These are phyloP conservation scores for Quercus phellos DNA, from an alignment of 331 rosid species.

Conservation along the genomic window DNA sequence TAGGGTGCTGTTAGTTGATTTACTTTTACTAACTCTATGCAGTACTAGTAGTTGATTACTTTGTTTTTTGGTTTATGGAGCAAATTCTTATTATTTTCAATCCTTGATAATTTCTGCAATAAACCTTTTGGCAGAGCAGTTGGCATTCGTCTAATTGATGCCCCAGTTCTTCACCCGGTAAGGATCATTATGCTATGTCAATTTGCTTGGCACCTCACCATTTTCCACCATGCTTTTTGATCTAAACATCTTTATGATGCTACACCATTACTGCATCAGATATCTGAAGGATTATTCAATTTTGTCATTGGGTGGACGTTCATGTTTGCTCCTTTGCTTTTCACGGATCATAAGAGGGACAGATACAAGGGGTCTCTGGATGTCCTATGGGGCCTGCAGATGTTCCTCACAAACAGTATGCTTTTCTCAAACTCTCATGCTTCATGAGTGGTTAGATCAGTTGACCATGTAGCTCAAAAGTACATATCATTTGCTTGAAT, in stretches of 20 bases:
- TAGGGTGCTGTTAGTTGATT: neutral
- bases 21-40: neutral
- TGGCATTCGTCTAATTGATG: constrained; percentile 63
- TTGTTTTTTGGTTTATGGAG: constrained; percentile 1
- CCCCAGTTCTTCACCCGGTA: constrained; percentile 96
- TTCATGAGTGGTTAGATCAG: constrained; percentile 6
- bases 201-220: constrained; percentile 15
- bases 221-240: neutral
- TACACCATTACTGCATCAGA: constrained; percentile 36
- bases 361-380: constrained; percentile 73
- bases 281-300: constrained; percentile 88
- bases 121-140: constrained; percentile 65
- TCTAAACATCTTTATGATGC: constrained; percentile 17
- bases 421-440: constrained; percentile 14
- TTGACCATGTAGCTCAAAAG: constrained; percentile 6
- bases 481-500: neutral
- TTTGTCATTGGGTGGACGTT: constrained; percentile 93
- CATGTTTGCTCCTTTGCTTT: constrained; percentile 87
- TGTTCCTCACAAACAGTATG: constrained; percentile 94
- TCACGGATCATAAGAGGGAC: constrained; percentile 62
- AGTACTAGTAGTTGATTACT: neutral
- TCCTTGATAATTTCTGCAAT: constrained; percentile 32
- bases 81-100: constrained; percentile 5
- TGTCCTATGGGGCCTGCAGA: constrained; percentile 73
- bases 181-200: constrained; percentile 24